These are phyloP conservation scores for Cercospora sp. DNA, from an alignment of 2,329 filamentous ascomycete species.

Conservation along the genomic window DNA sequence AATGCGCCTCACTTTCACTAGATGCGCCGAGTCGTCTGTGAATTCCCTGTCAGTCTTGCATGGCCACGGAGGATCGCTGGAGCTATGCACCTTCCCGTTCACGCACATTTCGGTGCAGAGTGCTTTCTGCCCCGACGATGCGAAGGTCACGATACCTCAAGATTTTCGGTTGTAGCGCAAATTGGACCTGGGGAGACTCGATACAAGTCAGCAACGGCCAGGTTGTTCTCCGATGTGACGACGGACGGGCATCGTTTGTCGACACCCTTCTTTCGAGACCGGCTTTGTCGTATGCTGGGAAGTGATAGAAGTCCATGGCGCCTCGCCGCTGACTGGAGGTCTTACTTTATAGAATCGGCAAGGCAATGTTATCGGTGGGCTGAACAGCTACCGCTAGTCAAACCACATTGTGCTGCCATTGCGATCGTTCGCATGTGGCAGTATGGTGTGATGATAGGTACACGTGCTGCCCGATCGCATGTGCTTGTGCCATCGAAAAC, in stretches of 20 bases:
- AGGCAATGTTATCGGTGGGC: not conserved
- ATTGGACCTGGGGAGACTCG: not conserved
- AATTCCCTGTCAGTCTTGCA: not conserved
- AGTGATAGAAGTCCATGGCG: slow-evolving; percentile 3
- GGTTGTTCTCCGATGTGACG: not conserved
- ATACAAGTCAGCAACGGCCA: not conserved
- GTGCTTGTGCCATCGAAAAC: not conserved
- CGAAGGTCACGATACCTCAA: not conserved
- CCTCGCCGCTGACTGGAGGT: not conserved
- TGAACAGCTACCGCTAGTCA: not conserved
- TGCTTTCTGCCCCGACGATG: not conserved
- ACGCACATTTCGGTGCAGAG: not conserved
- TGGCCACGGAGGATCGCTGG: not conserved
- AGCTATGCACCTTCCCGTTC: not conserved
- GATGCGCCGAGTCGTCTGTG: not conserved
- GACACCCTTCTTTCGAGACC: not conserved
- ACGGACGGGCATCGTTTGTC: not conserved
- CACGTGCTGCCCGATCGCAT: not conserved
- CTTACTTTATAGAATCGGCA: not conserved
- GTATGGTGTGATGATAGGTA: not conserved
- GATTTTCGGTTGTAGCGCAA: not conserved
- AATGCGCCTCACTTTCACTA: not conserved
- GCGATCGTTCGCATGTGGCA: not conserved
- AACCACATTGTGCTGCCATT: not conserved
- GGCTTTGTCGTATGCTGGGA: not conserved